Base-by-base conservation (phyloP, 192 early-diverging fungal species). In the Phlyctochytrium planicorne region DNA sequence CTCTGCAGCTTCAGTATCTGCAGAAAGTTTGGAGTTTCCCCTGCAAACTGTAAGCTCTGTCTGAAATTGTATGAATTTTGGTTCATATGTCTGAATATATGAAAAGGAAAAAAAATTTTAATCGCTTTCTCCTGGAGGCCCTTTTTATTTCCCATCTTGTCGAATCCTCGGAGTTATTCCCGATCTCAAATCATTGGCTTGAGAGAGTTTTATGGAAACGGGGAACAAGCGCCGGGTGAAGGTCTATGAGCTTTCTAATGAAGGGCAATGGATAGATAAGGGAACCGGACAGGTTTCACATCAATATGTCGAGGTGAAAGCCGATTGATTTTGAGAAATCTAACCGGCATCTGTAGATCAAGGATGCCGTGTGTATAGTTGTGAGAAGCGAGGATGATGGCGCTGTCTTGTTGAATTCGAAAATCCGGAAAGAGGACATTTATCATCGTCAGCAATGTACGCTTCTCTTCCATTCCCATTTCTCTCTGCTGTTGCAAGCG, bases 371-470 rank as follows among this genome's bases (percentile, higher is more conserved):
- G 56, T 72, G 73, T 53, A 33, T 82, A 0, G 70, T 82, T 59
- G 80, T 79, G 3, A 53, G 77, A 55, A 65, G 66, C 17, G 80
- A 82, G 29, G 56, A 57, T 6, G 73, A 78, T 34, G 72, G 68
- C 30, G 47, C 67, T 1, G 34, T 78, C 27, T 33, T 96, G 30
- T 74, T 97, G 67, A 89, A 89, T 57, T 88, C 90, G 35, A 82
- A 83, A 37, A 90, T 98, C 40, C 80, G 84, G 60, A 81, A 80
- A 29, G 86, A 90, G 35, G 82, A 88, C 56, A 80, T 88, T 1
- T 96, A 95, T 75, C 85, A 89, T 65, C 82, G 87, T 36, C 94
- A 96, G 65, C 92, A 98, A 82, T 90, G 94, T 95, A 75, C 25
- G 73, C 73, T 25, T 27, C 20, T 6, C n/a, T 35, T 3, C 25